Evolutionary conservation across 2,329 filamentous ascomycete genomes (phyloP), one percentile per base, ranked within the genome.

Genomic region (Talaromyces pinophilus): DNA sequence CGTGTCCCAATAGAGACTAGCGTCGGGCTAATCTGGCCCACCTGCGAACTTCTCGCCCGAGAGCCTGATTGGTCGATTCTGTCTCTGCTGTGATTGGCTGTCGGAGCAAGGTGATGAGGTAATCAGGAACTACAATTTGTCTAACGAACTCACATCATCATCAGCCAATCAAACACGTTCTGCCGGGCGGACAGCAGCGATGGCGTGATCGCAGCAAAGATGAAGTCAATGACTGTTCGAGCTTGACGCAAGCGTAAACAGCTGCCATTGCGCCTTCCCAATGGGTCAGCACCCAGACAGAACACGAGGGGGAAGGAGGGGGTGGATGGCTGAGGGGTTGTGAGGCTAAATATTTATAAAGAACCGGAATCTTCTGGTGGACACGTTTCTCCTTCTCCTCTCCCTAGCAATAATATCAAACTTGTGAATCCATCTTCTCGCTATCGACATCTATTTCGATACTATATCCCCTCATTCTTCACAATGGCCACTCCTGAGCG

Each of bases 401-500:
- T 57, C 2, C 10, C 19, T 38, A 15, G 33, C 19, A 38, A 19
- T 19, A 38, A 19, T 19, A 57, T 7, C 17, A 22, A n/a, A 15
- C 19, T 19, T 54, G 11, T 11, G 5, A 5, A 55, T 3, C 33
- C 52, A 22, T 15, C n/a, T 15, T 10, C 52, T 57, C 4, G n/a
- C 38, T 40, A 40, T 13, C 5, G 5, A 40, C 2, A 38, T 57
- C 33, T 57, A 22, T 38, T 5, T 38, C 5, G 7, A 15, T 22
- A 38, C 25, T 15, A 25, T 25, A 1, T 19, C 33, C n/a, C 25
- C 33, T 15, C 30, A 54, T 19, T 52, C 28, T n/a, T 55, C 33
- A 57, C 25, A 76, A 82, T 82, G 80, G 77, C 79, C 70, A 59
- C 55, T 42, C 46, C 79, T 72, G 76, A 77, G 67, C 78, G 79